Conservation (phyloP, 805 yeast genomes). For the Metschnikowia rubicola region DNA sequence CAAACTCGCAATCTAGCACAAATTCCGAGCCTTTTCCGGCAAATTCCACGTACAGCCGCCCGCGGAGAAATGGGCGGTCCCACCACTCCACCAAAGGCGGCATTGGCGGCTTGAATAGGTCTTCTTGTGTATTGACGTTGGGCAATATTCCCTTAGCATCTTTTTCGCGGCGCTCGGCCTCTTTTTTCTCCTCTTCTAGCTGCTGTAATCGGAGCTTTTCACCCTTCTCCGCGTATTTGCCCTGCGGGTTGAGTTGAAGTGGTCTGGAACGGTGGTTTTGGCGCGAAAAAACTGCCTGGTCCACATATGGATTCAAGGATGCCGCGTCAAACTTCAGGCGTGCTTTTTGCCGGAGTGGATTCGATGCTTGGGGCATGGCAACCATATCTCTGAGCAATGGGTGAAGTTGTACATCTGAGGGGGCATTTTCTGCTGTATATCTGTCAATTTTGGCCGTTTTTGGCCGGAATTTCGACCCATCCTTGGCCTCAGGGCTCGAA, state of each 20-base stretch:
- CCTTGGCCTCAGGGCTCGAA: neutral
- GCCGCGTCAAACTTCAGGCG: slow-evolving; percentile 31
- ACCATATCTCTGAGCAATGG: slow-evolving; percentile 34
- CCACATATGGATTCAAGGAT: slow-evolving; percentile 37
- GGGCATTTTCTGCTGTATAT: neutral
- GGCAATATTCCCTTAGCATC: slow-evolving; percentile 46
- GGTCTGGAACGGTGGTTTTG: slow-evolving; percentile 25
- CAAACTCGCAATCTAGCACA: slow-evolving; percentile 34
- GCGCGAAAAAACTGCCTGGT: slow-evolving; percentile 19
- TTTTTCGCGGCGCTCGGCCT: slow-evolving; percentile 32
- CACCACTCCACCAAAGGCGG: slow-evolving; percentile 87
- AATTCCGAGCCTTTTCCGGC: slow-evolving; percentile 21
- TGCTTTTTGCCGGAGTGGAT: slow-evolving; percentile 29
- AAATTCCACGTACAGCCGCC: slow-evolving; percentile 35
- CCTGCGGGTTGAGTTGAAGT: slow-evolving; percentile 54
- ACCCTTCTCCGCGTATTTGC: slow-evolving; percentile 59
- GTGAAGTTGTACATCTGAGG: slow-evolving; percentile 20
- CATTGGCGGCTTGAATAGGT: slow-evolving; percentile 38
- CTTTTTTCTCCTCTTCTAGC: slow-evolving; percentile 4
- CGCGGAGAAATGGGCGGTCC: slow-evolving; percentile 61
- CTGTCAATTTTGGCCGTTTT: neutral
- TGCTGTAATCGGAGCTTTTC: slow-evolving; percentile 44
- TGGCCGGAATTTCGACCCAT: neutral
- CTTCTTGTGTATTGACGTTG: slow-evolving; percentile 54
- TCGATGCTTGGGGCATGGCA: slow-evolving; percentile 24